Base-by-base conservation (phyloP, 768 basidiomycete genomes). In the Termitomyces sp. region DNA sequence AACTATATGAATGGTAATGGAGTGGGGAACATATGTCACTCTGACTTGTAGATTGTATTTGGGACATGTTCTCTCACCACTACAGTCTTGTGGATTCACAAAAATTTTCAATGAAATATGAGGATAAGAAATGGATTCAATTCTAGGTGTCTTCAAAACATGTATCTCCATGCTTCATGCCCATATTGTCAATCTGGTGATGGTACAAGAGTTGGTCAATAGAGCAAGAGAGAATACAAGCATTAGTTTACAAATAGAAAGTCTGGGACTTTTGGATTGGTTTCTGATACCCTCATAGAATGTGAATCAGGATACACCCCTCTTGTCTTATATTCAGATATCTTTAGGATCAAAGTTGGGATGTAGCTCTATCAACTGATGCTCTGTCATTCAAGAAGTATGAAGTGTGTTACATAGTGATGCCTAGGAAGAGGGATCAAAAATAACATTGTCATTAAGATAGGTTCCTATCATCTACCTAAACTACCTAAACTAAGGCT, bases 191-290 rank as follows among this genome's bases (percentile, higher is more conserved):
- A 84, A 84, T 61, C 63, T 85, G 20, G 63, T 71, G 14, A 75
- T 81, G 76, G 83, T 82, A 0, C 79, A 78, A 54, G 79, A 81
- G 32, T 71, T 85, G 20, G 71, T 84, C 31, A 79, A 82, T 59
- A 76, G 78, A 29, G 78, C 80, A 12, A 79, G 83, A 49, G 81
- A 84, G 67, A 83, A 81, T 60, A 69, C 77, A 25, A 81, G 77
- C 53, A 74, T 81, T 37, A 72, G 70, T 49, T 65, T 83, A 38
- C 72, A 79, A 20, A 75, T 83, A 74, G 81, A 83, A 65, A 79
- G 79, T 63, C 65, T 83, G 63, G 79, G 79, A 9, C 63, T 81
- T 36, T 59, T 66, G 63, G 62, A 65, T 50, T 59, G 47, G 36
- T 46, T 20, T 5, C 5, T 8, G 56, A 57, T n/a, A 36, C 34